Evolutionary conservation across 768 basidiomycete species (phyloP).

Genomic region (Phallus indusiatus): DNA sequence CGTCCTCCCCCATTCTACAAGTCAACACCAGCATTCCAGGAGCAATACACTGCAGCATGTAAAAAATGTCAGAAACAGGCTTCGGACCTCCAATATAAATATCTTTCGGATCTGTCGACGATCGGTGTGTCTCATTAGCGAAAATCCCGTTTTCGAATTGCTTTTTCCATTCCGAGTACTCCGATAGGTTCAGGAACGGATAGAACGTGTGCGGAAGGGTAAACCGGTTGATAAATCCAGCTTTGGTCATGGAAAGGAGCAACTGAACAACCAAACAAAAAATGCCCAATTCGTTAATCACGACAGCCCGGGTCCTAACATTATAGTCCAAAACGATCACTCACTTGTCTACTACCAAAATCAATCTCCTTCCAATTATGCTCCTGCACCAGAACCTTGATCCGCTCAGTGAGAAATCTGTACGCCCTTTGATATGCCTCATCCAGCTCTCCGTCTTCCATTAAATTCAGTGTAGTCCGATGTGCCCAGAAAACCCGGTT

Average conservation of each 20-base stretch:
- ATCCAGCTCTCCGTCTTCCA: neutral
- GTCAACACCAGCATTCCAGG: neutral
- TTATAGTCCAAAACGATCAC: neutral
- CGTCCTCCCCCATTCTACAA: neutral
- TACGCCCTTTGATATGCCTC: constrained; percentile 4
- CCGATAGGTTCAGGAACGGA: neutral
- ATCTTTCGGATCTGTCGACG: neutral
- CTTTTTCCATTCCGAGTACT: neutral
- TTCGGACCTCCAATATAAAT: neutral
- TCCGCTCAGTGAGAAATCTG: constrained; percentile 1
- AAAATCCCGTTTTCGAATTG: constrained; percentile 5
- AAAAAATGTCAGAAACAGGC: constrained; percentile 2
- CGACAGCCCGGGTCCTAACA: neutral
- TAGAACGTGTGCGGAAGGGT: neutral
- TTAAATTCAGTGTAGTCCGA: neutral
- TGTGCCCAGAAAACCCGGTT: constrained; percentile 4
- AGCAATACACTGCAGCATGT: constrained; percentile 3
- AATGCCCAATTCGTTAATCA: neutral
- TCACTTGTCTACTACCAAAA: neutral
- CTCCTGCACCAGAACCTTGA: constrained; percentile 1
- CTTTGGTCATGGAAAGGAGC: neutral
- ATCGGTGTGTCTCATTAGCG: neutral
- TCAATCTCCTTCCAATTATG: constrained; percentile 8
- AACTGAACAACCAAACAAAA: neutral
- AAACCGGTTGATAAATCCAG: constrained; percentile 1